Percentiles rank a stretch among this genome's conserved stretches.
These are phyloP conservation scores for Colletotrichum sp. DNA, from an alignment of 2,329 filamentous ascomycete species.

Conservation along the genomic window DNA sequence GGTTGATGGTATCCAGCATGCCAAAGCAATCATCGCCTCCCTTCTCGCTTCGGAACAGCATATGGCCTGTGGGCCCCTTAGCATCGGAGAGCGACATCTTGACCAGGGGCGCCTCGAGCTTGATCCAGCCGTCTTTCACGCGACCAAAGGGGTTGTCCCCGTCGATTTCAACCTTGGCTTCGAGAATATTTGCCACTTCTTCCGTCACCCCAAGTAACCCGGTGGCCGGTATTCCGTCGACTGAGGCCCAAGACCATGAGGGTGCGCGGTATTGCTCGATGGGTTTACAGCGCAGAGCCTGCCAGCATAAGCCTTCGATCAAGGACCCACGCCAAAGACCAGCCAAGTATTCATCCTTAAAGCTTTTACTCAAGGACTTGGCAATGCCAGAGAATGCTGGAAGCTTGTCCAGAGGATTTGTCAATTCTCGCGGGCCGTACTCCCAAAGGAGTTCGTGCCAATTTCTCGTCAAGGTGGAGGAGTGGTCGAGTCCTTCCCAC, in stretches of 20 bases:
- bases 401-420: slow-evolving; percentile 26
- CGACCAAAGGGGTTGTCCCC: slow-evolving; percentile 15
- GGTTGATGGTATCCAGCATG: background rate
- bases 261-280: slow-evolving; percentile 1
- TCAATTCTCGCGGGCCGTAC: slow-evolving; percentile 19
- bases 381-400: slow-evolving; percentile 34
- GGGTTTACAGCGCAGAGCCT: background rate
- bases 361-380: slow-evolving; percentile 23
- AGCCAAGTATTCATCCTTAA: slow-evolving; percentile 28
- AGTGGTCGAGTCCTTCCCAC: background rate
- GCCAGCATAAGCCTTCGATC: slow-evolving; percentile 3
- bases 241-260: slow-evolving; percentile 13
- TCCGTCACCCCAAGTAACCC: background rate
- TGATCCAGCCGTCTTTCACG: slow-evolving; percentile 9
- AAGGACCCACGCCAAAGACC: slow-evolving; percentile 28
- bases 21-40: background rate
- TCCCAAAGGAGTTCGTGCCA: background rate
- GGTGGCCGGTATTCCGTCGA: background rate
- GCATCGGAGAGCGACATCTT: background rate
- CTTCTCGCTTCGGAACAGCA: background rate
- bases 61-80: background rate
- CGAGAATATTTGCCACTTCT: background rate
- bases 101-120: slow-evolving; percentile 5
- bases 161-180: slow-evolving; percentile 3
- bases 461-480: background rate